A percentile compares a stretch with the other conserved stretches of the same genome.
Conservation (phyloP, 768 basidiomycete species). For the Roridomyces roridus region DNA sequence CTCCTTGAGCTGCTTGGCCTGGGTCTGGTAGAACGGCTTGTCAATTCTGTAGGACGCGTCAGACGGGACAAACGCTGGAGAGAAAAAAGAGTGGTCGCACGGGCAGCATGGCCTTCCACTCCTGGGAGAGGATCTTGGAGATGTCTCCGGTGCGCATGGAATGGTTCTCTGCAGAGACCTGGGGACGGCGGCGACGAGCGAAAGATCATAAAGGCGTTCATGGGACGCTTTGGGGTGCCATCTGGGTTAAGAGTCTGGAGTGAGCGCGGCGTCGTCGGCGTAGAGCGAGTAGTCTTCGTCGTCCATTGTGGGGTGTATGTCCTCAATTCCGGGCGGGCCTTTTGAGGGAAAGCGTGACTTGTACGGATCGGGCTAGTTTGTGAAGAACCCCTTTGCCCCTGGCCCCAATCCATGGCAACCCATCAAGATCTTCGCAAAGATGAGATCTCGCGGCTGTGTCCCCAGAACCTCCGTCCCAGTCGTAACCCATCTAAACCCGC, state of each 20-base stretch:
- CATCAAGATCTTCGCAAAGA: conserved; percentile 7
- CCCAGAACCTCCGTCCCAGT: too few relatives aligned
- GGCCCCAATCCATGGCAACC: conserved; percentile 1
- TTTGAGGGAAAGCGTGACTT: conserved; percentile 8
- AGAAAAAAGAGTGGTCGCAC: conserved; percentile 46
- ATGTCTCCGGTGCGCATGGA: conserved; percentile 91
- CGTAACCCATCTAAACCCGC: too few relatives aligned
- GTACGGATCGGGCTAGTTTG: not conserved
- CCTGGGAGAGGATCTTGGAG: conserved; percentile 84
- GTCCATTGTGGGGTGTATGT: not conserved
- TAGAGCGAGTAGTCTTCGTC: too few relatives aligned
- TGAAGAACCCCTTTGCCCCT: conserved; percentile 12
- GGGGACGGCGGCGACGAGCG: conserved; percentile 79
- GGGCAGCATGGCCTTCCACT: conserved; percentile 83
- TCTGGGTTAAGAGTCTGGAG: conserved; percentile 87
- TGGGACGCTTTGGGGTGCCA: conserved; percentile 87
- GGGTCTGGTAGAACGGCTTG: conserved; percentile 88
- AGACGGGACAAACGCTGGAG: not conserved
- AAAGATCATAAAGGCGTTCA: conserved; percentile 98
- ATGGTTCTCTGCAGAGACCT: conserved; percentile 87
- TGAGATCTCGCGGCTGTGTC: conserved; percentile 1
- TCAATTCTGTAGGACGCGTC: conserved; percentile 59
- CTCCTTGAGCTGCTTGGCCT: conserved; percentile 86
- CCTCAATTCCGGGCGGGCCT: not conserved
- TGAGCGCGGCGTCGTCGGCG: conserved; percentile 47